Base-by-base conservation (phyloP, 257 asterid species). In the Solanum clarkiae region DNA sequence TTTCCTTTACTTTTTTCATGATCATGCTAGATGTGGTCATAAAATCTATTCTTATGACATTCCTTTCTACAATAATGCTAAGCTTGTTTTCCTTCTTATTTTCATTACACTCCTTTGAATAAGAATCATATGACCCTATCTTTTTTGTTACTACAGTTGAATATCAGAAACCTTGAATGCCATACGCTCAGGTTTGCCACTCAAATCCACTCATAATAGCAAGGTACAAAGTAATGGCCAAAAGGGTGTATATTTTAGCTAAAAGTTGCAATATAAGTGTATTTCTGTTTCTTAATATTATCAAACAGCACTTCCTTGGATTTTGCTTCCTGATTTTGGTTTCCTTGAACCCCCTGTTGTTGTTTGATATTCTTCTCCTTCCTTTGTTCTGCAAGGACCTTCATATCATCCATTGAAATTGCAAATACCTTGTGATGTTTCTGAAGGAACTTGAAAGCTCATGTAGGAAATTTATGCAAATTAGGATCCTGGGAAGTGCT, bases 141-240 rank as follows among this genome's bases (percentile, higher is more conserved):
- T 32, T 36, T 86, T 83, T 36, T 84, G 83, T 79, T 79, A 29
- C 45, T 90, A 95, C 98, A 97, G 99, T 87, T 97, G 91, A 97
- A 97, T 91, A 82, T 92, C 93, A 91, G 95, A 91, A 97, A 95
- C 89, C 98, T 97, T 82, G 98, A 94, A 84, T 94, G 97, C 82
- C 97, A 92, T 83, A 84, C 93, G 66, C 97, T 97, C 88, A 93
- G 98, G 91, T 91, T 95, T 66, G 96, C 93, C 86, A 87, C 94
- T 85, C 92, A 93, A 72, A 89, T 94, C 80, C 65, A 87, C 86
- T 87, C 85, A 26, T 92, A 66, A 90, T 80, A 40, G 29, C 42
- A 77, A 88, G 91, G 65, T 88, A 85, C 15, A 80, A 40, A 16
- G n/a, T 65, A 57, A 49, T 82, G 74, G 42, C 54, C 44, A 15